Conservation (phyloP, 768 basidiomycete genomes). For the Harrya chromipes region DNA sequence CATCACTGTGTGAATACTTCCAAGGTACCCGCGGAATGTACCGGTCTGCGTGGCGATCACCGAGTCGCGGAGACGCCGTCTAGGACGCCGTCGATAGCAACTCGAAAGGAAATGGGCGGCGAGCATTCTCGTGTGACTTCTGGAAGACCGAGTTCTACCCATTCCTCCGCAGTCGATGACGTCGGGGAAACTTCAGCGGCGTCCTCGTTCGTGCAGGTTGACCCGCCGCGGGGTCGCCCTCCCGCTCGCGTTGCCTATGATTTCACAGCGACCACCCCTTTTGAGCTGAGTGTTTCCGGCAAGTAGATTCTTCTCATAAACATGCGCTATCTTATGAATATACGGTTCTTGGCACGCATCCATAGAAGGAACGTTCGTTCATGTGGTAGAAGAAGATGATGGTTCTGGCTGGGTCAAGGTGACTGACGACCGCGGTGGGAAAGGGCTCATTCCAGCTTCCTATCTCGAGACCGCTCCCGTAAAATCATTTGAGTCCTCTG, state of each 20-base stretch:
- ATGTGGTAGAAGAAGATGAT: slow-evolving; percentile 75
- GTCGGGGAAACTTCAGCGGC: slow-evolving; percentile 39
- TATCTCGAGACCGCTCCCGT: slow-evolving; percentile 52
- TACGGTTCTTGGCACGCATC: slow-evolving; percentile 12
- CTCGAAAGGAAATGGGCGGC: slow-evolving; percentile 29
- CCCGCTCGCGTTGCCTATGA: slow-evolving; percentile 68
- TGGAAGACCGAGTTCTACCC: slow-evolving; percentile 3
- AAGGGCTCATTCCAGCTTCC: slow-evolving; percentile 82
- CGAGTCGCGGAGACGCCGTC: slow-evolving; percentile 25
- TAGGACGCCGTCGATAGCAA: slow-evolving; percentile 33
- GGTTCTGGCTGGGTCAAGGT: slow-evolving; percentile 89
- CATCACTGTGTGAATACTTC: slow-evolving; percentile 8
- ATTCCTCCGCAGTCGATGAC: slow-evolving; percentile 9
- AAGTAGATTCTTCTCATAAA: slow-evolving; percentile 19
- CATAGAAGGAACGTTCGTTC: slow-evolving; percentile 61
- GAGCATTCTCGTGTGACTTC: slow-evolving; percentile 7
- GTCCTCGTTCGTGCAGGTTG: slow-evolving; percentile 53
- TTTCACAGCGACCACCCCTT: slow-evolving; percentile 70
- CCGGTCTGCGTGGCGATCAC: slow-evolving; percentile 26
- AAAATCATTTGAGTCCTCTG: slow-evolving; percentile 13
- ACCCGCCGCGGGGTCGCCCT: slow-evolving; percentile 39
- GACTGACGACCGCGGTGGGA: slow-evolving; percentile 48
- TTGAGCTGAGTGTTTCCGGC: slow-evolving; percentile 72
- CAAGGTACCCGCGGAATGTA: slow-evolving; percentile 75
- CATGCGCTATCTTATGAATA: slow-evolving; percentile 6